Evolutionary conservation across 2,329 filamentous ascomycete genomes (phyloP), one percentile per base, ranked within the genome.

Genomic region (Beauveria medogensis): DNA sequence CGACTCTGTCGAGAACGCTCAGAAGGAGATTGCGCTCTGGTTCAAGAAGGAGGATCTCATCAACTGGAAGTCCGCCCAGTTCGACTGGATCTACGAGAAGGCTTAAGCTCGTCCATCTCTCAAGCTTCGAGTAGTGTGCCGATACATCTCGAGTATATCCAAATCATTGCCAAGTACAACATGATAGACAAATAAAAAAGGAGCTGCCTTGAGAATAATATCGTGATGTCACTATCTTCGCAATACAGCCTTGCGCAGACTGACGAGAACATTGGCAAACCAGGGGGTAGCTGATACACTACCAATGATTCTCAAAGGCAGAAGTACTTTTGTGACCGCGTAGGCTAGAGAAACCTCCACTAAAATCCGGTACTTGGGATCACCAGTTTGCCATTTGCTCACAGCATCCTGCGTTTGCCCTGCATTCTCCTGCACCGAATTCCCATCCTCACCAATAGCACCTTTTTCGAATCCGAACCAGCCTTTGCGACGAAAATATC

Each of bases 21-120:
- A 97, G 89, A 97, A 97, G 90, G 94, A 99, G 85, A 99, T 99
- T 76, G 89, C 88, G 73, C 88, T 97, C 76, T 99, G 94, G 94
- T 99, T 99, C 90, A 87, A 89, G 80, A 82, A 90, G 69, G 87
- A 86, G 70, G 94, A 97, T 79, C 76, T 96, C 73, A 79, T 91
- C 79, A 83, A 75, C 80, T 97, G 90, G 86, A 93, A 94, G 85
- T 82, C 82, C 69, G 82, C 90, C 75, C 84, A 90, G 81, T 85
- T 89, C 80, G 86, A 90, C 83, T 97, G 94, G 94, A 83, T 97
- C 83, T 97, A 97, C 84, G 94, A 99, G 90, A 93, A 95, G 84
- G 70, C 80, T 66, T 81, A 80, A 74, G 70, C 56, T 51, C 41
- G 41, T 56, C 24, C 34, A 34, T 57, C 26, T 26, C 8, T 14